Base-by-base conservation (phyloP, 73 alveolate genomes). In the Effrenium voratum region DNA sequence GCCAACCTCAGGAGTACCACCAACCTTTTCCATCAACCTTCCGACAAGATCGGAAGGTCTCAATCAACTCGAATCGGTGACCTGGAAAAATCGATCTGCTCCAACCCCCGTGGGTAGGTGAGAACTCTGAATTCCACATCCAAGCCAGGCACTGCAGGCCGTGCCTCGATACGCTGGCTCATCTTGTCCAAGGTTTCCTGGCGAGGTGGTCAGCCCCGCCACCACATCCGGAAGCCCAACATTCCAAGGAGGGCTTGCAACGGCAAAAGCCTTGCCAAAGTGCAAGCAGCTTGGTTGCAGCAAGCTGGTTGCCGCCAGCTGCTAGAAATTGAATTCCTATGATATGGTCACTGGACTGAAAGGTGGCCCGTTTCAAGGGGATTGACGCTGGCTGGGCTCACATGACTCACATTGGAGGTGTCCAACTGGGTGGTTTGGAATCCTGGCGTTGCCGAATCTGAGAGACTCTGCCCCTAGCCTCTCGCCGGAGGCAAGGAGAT, bases 181-280 rank as follows among this genome's bases (percentile, higher is more conserved):
- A 93, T 93, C 93, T 93, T 93, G 76, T 93, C 98, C 85, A 93
- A 43, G 34, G 98, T 93, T 72, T 93, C 98, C 98, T 93, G 88
- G 79, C 38, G 0, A 8, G 19, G 63, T 12, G 63, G 19, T 12
- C 26, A 8, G 63, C 63, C 26, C 19, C 8, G 19, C 8, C 8
- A 52, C 8, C 8, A 8, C 8, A 52, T 19, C 8, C 63, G 26
- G 8, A 52, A 12, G 26, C 8, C 63, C 63, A 12, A 19, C 19
- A 8, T 52, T 8, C 63, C 63, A 52, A 52, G 63, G 63, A 52
- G 63, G 63, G 26, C 8, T 52, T 52, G 26, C 8, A 8, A 19
- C 8, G 63, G 63, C 19, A 12, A 8, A 12, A 52, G 63, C 26
- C 19, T 52, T 52, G 26, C 19, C 26, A 19, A 52, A 52, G 8